These are phyloP conservation scores for Trichoderma arundinaceum DNA, from an alignment of 2,329 filamentous ascomycete species.

Conservation along the genomic window DNA sequence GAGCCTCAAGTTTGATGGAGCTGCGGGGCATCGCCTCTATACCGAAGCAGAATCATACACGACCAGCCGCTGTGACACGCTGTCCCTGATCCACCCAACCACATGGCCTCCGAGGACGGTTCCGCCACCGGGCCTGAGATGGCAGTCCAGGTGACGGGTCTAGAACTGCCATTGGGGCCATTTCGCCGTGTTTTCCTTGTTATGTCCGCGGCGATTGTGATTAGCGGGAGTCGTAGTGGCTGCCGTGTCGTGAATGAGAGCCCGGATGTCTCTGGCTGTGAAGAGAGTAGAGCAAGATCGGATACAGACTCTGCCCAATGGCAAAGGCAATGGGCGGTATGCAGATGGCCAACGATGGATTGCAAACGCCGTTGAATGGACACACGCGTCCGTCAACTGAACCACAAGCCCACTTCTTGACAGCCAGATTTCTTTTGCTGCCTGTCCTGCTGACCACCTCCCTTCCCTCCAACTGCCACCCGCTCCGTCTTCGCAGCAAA, in stretches of 20 bases:
- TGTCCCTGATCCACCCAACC: slow-evolving; percentile 1
- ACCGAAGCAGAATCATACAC: background rate
- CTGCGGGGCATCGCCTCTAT: background rate
- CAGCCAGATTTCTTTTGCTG: background rate
- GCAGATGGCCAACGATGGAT: slow-evolving; percentile 6
- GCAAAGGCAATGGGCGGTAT: slow-evolving; percentile 8
- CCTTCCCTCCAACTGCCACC: background rate
- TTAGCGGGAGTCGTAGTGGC: background rate
- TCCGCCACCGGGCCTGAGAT: background rate
- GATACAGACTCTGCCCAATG: background rate
- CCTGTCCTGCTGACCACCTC: slow-evolving; percentile 26
- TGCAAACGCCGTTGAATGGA: background rate
- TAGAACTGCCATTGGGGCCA: background rate
- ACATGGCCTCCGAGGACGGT: background rate
- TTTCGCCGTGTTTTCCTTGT: too few species aligned
- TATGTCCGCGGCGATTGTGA: too few species aligned
- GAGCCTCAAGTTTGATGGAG: background rate
- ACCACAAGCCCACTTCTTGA: background rate
- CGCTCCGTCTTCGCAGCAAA: slow-evolving; percentile 2
- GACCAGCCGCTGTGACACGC: background rate
- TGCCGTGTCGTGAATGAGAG: background rate
- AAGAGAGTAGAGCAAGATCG: background rate
- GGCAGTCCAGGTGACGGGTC: slow-evolving; percentile 1
- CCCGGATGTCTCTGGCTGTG: background rate
- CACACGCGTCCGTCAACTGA: background rate